These are phyloP conservation scores for Cyphellophora attinorum DNA, from an alignment of 2,329 filamentous ascomycete species.

Conservation along the genomic window DNA sequence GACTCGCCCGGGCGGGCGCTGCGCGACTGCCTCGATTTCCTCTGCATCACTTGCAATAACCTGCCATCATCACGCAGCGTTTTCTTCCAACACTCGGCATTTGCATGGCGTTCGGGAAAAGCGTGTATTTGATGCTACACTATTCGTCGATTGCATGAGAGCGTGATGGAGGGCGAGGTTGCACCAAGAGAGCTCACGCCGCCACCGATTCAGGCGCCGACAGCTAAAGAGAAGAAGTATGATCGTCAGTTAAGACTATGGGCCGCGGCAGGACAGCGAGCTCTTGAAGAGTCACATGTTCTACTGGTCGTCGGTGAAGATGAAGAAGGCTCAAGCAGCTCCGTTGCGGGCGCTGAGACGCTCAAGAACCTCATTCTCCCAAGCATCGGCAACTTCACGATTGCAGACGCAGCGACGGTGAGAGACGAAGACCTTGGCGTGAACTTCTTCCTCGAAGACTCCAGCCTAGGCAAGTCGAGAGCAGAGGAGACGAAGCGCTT, in stretches of 20 bases:
- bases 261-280: conserved; percentile 85
- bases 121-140: no score
- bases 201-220: conserved; percentile 41
- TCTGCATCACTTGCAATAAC: no score
- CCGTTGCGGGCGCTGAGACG: conserved; percentile 74
- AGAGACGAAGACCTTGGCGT: conserved; percentile 76
- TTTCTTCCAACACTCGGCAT: no score
- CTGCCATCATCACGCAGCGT: no score
- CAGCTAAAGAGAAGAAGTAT: conserved; percentile 66
- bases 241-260: conserved; percentile 91
- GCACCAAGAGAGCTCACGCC: conserved; percentile 24
- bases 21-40: no score
- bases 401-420: conserved; percentile 73
- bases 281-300: conserved; percentile 84
- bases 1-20: no score
- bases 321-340: conserved; percentile 16
- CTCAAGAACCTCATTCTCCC: conserved; percentile 96
- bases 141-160: no score
- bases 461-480: conserved; percentile 64
- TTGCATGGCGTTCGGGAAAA: no score
- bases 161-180: conserved; percentile 5
- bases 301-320: conserved; percentile 64
- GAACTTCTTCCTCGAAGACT: conserved; percentile 90
- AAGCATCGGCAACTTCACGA: conserved; percentile 83
- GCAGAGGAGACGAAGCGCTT: conserved; percentile 69